Percentiles rank a stretch among this genome's conserved stretches.
phyloP scores from a whole-genome alignment of 768 basidiomycete species.

The Lactarius hengduanensis region DNA sequence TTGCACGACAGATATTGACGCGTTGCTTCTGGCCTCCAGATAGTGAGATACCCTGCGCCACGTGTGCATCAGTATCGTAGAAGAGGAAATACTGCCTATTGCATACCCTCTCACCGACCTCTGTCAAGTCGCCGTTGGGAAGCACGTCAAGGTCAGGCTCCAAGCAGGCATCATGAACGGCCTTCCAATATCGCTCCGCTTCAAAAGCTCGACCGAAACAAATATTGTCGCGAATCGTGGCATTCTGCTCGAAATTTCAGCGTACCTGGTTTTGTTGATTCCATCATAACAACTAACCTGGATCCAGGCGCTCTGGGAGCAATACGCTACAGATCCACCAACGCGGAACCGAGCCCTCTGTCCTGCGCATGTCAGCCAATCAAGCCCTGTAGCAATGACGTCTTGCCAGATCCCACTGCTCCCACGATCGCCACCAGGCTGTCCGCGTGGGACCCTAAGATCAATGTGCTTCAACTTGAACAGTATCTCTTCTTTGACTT shows the following conservation, averaged over 20 bases:
- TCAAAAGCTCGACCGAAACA: slow-evolving; percentile 85
- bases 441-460: slow-evolving; percentile 68
- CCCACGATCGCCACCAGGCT: slow-evolving; percentile 81
- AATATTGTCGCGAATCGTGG: slow-evolving; percentile 86
- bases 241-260: slow-evolving; percentile 46
- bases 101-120: slow-evolving; percentile 70
- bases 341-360: slow-evolving; percentile 64
- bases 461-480: slow-evolving; percentile 68
- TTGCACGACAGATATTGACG: slow-evolving; percentile 80
- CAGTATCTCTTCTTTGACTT: slow-evolving; percentile 38
- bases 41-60: slow-evolving; percentile 69
- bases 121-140: slow-evolving; percentile 74
- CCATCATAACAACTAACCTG: slow-evolving; percentile 44
- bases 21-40: slow-evolving; percentile 83
- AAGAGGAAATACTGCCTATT: neutral
- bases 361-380: slow-evolving; percentile 83
- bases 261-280: neutral
- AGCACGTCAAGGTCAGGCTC: slow-evolving; percentile 79
- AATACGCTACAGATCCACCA: slow-evolving; percentile 77
- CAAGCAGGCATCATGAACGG: slow-evolving; percentile 72
- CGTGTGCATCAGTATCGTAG: neutral
- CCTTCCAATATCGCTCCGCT: slow-evolving; percentile 79
- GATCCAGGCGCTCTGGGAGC: slow-evolving; percentile 89
- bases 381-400: slow-evolving; percentile 67
- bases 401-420: slow-evolving; percentile 71